Percentiles rank a stretch among this genome's conserved stretches.
Evolutionary conservation across 23 red algal genomes (phyloP).

Genomic region (Gracilaria vermiculophylla): DNA sequence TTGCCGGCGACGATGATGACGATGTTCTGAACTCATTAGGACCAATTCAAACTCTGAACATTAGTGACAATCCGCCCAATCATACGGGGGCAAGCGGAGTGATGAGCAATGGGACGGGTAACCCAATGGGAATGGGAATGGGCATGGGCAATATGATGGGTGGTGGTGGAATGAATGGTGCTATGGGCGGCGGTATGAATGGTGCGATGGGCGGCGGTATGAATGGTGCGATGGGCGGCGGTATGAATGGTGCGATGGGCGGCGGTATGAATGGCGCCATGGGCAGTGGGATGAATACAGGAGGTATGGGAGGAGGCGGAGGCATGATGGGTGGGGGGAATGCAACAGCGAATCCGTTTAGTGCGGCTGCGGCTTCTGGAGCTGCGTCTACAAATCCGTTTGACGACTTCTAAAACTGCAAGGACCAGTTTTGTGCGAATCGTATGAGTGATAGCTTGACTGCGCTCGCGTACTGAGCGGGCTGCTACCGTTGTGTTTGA

Average conservation of each 20-base stretch:
- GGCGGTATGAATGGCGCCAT: constrained; percentile 41
- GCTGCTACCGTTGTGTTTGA: background rate
- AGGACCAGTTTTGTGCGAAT: background rate
- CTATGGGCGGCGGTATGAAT: constrained; percentile 40
- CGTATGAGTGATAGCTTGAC: background rate
- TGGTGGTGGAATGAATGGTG: constrained; percentile 31
- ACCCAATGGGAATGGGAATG: constrained; percentile 51
- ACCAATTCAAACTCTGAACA: constrained; percentile 66
- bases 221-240: constrained; percentile 44
- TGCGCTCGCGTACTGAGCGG: background rate
- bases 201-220: constrained; percentile 33
- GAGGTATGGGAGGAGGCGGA: background rate
- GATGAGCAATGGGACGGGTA: constrained; percentile 15
- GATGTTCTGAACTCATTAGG: constrained; percentile 60
- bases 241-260: constrained; percentile 30
- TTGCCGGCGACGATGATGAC: constrained; percentile 35
- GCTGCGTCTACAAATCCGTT: constrained; percentile 58
- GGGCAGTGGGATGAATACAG: constrained; percentile 12
- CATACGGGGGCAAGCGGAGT: constrained; percentile 18
- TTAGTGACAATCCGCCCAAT: constrained; percentile 51
- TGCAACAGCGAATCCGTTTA: constrained; percentile 49
- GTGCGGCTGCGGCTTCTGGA: constrained; percentile 10
- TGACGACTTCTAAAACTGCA: constrained; percentile 54
- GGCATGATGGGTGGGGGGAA: constrained; percentile 27
- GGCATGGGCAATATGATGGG: constrained; percentile 18